These are phyloP conservation scores for Aspergillus sclerotiicarbonarius DNA, from an alignment of 495 filamentous ascomycete species.

Conservation along the genomic window DNA sequence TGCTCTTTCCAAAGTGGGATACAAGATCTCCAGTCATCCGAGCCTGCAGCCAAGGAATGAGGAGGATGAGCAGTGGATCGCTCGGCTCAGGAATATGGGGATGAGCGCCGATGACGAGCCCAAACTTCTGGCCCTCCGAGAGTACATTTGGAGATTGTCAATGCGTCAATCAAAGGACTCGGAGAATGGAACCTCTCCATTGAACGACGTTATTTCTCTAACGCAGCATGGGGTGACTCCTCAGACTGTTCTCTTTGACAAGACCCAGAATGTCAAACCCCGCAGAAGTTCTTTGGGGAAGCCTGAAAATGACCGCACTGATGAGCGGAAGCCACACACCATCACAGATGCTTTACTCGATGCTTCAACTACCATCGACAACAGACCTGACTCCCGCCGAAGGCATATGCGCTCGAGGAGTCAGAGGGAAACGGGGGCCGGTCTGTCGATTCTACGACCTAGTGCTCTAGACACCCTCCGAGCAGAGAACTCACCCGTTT, in stretches of 20 bases:
- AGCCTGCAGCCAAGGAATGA: conserved; percentile 63
- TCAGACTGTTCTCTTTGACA: conserved; percentile 91
- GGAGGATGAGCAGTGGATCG: conserved; percentile 97
- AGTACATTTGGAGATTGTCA: conserved; percentile 88
- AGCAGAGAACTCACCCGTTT: conserved; percentile 28
- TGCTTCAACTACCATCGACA: conserved; percentile 85
- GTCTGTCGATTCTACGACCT: conserved; percentile 16
- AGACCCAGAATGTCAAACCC: conserved; percentile 48
- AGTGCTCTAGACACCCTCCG: conserved; percentile 25
- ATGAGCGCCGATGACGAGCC: conserved; percentile 83
- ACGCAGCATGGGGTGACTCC: conserved; percentile 69
- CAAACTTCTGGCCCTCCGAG: conserved; percentile 80
- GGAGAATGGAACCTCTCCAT: conserved; percentile 36
- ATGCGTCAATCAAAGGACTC: conserved; percentile 61
- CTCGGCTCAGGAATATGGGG: conserved; percentile 75
- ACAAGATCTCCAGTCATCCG: conserved; percentile 28
- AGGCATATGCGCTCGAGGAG: conserved; percentile 49
- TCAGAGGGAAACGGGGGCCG: conserved; percentile 34
- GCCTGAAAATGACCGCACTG: conserved; percentile 22
- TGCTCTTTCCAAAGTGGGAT: conserved; percentile 25
- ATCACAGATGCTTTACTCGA: conserved; percentile 90
- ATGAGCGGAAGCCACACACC: conserved; percentile 59
- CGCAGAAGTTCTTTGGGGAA: conserved; percentile 38
- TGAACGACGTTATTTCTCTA: conserved; percentile 70
- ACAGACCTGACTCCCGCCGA: conserved; percentile 55